phyloP scores from a whole-genome alignment of 306 rosid genomes.

The Quercus berberidifolia region DNA sequence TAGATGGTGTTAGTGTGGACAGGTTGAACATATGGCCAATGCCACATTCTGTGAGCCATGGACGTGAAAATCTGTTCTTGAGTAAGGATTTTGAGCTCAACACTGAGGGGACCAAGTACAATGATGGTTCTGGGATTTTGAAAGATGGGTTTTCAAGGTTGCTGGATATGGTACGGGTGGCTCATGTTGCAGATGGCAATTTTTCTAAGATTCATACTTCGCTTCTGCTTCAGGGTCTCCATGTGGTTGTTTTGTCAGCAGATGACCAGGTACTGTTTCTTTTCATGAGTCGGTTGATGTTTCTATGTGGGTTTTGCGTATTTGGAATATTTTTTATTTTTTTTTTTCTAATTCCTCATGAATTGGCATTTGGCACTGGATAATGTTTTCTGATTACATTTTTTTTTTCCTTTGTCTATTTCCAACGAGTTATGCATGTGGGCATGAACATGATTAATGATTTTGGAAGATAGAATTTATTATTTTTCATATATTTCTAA shows the following conservation, averaged over 20 bases:
- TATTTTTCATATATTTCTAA: neutral
- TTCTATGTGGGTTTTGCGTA: neutral
- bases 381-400: neutral
- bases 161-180: constrained; percentile 3
- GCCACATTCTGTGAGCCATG: constrained; percentile 23
- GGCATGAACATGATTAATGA: neutral
- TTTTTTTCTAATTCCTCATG: neutral
- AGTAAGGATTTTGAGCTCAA: constrained; percentile 21
- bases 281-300: neutral
- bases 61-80: constrained; percentile 1
- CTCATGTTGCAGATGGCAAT: constrained; percentile 15
- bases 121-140: constrained; percentile 31
- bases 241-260: constrained; percentile 32
- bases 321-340: neutral
- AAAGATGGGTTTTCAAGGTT: constrained; percentile 34
- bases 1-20: neutral
- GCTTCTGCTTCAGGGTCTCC: constrained; percentile 30
- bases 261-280: constrained; percentile 23
- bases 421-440: neutral
- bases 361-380: neutral
- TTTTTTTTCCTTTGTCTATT: neutral
- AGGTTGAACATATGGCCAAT: constrained; percentile 33
- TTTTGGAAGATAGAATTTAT: neutral
- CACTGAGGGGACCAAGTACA: constrained; percentile 22
- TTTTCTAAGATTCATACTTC: neutral